A percentile compares a stretch with the other conserved stretches of the same genome.
These are phyloP conservation scores for Heterobasidion annosum DNA, from an alignment of 1,284 basidiomycete species.

Conservation along the genomic window DNA sequence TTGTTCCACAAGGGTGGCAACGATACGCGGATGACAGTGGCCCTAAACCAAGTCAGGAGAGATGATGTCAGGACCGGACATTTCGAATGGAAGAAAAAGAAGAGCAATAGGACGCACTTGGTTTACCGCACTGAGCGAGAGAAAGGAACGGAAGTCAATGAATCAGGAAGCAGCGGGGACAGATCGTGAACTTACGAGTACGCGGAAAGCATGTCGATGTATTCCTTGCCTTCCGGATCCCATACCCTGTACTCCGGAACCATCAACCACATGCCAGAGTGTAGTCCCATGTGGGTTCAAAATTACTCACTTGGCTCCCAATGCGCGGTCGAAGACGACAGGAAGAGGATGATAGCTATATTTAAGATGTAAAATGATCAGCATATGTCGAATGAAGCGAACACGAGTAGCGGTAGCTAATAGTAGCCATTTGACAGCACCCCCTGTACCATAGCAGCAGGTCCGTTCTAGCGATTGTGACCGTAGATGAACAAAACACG, in stretches of 20 bases:
- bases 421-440: no score
- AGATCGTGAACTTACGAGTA: conserved; percentile 68
- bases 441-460: no score
- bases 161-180: conserved; percentile 3
- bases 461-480: no score
- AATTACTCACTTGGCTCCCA: conserved; percentile 74
- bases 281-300: background rate
- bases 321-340: conserved; percentile 86
- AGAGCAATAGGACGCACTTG: conserved; percentile 40
- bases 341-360: conserved; percentile 92
- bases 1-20: conserved; percentile 77
- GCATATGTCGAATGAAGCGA: no score
- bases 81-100: background rate
- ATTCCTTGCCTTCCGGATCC: conserved; percentile 92
- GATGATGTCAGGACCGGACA: background rate
- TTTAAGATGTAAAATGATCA: background rate
- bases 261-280: conserved; percentile 9
- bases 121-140: conserved; percentile 64
- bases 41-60: conserved; percentile 37
- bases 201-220: conserved; percentile 94
- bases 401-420: no score
- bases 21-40: conserved; percentile 92
- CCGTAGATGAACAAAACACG: no score
- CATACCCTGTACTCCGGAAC: conserved; percentile 59
- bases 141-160: background rate